Percentiles rank a stretch among this genome's conserved stretches.
Conservation (phyloP, 352 stramenopile species). For the Globisporangium rhizosaccharum region DNA sequence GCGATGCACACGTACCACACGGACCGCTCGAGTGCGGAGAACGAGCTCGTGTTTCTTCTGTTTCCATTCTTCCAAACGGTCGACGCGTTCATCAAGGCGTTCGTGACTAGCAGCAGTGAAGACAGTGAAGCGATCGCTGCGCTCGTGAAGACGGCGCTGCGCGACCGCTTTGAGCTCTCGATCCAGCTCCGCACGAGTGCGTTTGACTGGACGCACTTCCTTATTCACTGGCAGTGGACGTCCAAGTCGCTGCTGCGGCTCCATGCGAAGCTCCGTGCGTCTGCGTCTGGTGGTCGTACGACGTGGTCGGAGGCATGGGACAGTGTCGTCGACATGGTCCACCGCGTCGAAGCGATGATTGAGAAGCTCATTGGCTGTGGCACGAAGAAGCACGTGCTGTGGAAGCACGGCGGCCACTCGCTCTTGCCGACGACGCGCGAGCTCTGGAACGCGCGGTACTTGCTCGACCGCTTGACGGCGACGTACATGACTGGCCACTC, state of each 20-base stretch:
- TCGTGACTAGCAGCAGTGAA: slow-evolving; percentile 12
- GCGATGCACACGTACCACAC: slow-evolving; percentile 70
- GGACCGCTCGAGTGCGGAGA: slow-evolving; percentile 64
- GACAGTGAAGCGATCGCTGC: slow-evolving; percentile 13
- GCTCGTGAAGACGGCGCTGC: slow-evolving; percentile 34
- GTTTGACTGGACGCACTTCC: slow-evolving; percentile 78
- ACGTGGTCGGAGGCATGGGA: slow-evolving; percentile 32
- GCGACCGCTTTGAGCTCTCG: slow-evolving; percentile 72
- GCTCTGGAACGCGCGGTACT: slow-evolving; percentile 66
- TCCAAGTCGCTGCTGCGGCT: slow-evolving; percentile 55
- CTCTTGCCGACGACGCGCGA: slow-evolving; percentile 55
- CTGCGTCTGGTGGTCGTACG: background rate
- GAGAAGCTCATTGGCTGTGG: slow-evolving; percentile 59
- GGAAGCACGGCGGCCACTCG: slow-evolving; percentile 90
- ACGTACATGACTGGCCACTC: slow-evolving; percentile 48
- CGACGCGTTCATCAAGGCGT: slow-evolving; percentile 35
- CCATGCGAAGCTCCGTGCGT: background rate
- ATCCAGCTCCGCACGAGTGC: slow-evolving; percentile 50
- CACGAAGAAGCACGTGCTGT: slow-evolving; percentile 80
- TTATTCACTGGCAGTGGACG: slow-evolving; percentile 79
- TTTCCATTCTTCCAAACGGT: slow-evolving; percentile 63
- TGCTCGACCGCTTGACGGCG: slow-evolving; percentile 59
- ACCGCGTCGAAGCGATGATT: slow-evolving; percentile 71
- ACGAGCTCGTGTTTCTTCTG: slow-evolving; percentile 70
- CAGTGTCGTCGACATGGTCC: slow-evolving; percentile 55